Evolutionary conservation across 1,139 yeast species (phyloP).

Genomic region (Torulaspora pretoriensis): DNA sequence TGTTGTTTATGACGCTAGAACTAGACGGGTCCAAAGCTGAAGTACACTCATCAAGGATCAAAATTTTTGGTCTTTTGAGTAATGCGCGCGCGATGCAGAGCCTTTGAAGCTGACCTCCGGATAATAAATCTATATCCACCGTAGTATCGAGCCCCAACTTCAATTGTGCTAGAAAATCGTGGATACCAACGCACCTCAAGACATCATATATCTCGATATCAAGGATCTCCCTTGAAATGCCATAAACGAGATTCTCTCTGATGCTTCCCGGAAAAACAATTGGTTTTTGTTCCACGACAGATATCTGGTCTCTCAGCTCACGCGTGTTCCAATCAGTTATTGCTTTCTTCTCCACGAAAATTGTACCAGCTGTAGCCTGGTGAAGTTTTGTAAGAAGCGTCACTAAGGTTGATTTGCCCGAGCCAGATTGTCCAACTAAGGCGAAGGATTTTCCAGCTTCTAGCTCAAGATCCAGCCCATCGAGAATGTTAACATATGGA

Average conservation of each 20-base stretch:
- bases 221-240: conserved; percentile 37
- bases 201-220: conserved; percentile 42
- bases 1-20: conserved; percentile 41
- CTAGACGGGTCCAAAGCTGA: conserved; percentile 68
- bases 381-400: conserved; percentile 53
- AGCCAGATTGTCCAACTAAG: conserved; percentile 71
- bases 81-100: conserved; percentile 72
- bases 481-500: conserved; percentile 36
- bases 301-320: conserved; percentile 50
- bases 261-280: conserved; percentile 63
- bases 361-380: conserved; percentile 37
- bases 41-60: conserved; percentile 76
- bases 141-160: conserved; percentile 56
- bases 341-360: conserved; percentile 43
- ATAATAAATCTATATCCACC: conserved; percentile 55
- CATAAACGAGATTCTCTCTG: conserved; percentile 62
- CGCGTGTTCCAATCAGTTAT: conserved; percentile 45
- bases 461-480: conserved; percentile 42
- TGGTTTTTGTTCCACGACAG: conserved; percentile 67
- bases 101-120: conserved; percentile 82
- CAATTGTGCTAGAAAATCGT: conserved; percentile 47
- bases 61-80: conserved; percentile 54
- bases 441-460: conserved; percentile 51
- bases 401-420: conserved; percentile 72
- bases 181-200: conserved; percentile 47